Conservation (phyloP, 257 asterid species). For the Solanum megistacrolobum region DNA sequence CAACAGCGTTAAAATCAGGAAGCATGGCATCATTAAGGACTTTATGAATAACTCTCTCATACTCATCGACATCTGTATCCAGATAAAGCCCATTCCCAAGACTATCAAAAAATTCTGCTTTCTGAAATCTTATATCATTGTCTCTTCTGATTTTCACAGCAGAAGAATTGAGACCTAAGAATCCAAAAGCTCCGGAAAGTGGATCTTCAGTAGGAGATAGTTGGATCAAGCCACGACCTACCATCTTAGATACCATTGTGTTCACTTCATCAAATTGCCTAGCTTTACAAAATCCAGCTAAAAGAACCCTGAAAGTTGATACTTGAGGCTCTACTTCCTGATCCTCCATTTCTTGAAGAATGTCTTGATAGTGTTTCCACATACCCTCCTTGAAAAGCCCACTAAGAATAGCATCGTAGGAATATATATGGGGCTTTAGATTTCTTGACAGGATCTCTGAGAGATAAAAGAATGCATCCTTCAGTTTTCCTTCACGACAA, state of each 20-base stretch:
- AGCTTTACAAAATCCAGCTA: conserved; percentile 67
- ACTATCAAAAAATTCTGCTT: conserved; percentile 64
- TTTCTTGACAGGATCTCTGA: conserved; percentile 52
- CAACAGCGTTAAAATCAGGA: conserved; percentile 47
- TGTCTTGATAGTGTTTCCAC: conserved; percentile 54
- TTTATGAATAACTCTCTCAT: conserved; percentile 32
- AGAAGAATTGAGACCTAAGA: conserved; percentile 50
- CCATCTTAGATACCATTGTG: conserved; percentile 47
- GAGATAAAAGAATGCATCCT: conserved; percentile 40
- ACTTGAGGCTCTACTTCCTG: conserved; percentile 34
- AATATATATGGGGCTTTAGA: conserved; percentile 44
- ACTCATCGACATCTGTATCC: conserved; percentile 61
- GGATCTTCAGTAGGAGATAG: conserved; percentile 41
- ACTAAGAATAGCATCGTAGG: conserved; percentile 75
- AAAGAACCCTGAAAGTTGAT: conserved; percentile 59
- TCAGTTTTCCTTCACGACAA: conserved; percentile 55
- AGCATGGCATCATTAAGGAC: conserved; percentile 60
- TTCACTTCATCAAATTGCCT: conserved; percentile 59
- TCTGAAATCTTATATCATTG: conserved; percentile 39
- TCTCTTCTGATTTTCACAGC: conserved; percentile 75
- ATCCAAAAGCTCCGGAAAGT: conserved; percentile 35
- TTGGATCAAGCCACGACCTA: conserved; percentile 24
- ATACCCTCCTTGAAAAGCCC: conserved; percentile 57
- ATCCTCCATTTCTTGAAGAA: conserved; percentile 74
- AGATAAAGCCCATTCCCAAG: conserved; percentile 92